A percentile compares a stretch with the other conserved stretches of the same genome.
Evolutionary conservation across 2,329 filamentous ascomycete genomes (phyloP).

Genomic region (Annulohypoxylon truncatum): DNA sequence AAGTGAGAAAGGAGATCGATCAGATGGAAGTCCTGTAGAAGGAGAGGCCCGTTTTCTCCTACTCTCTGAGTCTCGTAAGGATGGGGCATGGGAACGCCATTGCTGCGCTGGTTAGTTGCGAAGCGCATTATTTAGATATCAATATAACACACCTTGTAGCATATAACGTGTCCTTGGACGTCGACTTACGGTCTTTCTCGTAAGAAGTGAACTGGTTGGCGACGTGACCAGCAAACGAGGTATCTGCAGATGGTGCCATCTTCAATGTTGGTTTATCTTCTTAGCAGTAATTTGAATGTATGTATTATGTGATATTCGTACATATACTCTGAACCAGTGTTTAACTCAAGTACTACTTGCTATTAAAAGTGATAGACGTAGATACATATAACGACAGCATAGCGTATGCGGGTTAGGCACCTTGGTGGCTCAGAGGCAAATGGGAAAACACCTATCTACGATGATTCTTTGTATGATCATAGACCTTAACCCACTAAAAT

Average conservation of each 20-base stretch:
- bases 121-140: conserved; percentile 37
- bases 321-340: background rate
- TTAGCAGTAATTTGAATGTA: background rate
- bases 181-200: conserved; percentile 54
- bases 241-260: conserved; percentile 49
- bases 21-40: conserved; percentile 46
- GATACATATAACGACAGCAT: background rate
- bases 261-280: conserved; percentile 4
- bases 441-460: background rate
- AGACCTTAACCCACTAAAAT: background rate
- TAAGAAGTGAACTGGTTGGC: conserved; percentile 54
- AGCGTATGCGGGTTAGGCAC: background rate
- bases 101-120: conserved; percentile 21
- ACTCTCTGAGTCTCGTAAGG: conserved; percentile 37
- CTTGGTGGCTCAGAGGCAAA: background rate
- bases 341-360: background rate
- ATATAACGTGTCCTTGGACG: conserved; percentile 60
- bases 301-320: background rate
- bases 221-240: conserved; percentile 53
- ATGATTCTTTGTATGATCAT: background rate
- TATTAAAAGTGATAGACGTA: background rate
- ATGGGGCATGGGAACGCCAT: conserved; percentile 45
- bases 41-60: conserved; percentile 48
- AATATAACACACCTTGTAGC: conserved; percentile 63
- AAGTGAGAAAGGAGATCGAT: conserved; percentile 46